Conservation (phyloP, 768 basidiomycete genomes). For the Mycena rebaudengoi region DNA sequence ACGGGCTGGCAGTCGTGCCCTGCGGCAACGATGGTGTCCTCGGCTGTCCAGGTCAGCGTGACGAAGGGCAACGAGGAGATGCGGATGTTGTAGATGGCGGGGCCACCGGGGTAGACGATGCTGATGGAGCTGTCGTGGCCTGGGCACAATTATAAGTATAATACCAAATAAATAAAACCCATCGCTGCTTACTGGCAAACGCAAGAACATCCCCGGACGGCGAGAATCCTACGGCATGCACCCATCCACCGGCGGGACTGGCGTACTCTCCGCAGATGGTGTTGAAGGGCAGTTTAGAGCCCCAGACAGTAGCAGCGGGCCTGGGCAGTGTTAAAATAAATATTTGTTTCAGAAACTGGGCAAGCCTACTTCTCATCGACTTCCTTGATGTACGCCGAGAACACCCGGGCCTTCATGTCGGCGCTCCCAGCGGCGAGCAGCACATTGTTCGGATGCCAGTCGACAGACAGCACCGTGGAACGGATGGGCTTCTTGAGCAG, state of each 20-base stretch:
- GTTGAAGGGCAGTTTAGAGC: slow-evolving; percentile 97
- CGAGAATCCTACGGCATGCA: slow-evolving; percentile 94
- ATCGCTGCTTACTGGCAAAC: slow-evolving; percentile 89
- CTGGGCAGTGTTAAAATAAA: slow-evolving; percentile 46
- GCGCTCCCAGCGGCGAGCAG: slow-evolving; percentile 96
- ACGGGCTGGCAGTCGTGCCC: slow-evolving; percentile 98
- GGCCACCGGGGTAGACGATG: slow-evolving; percentile 89
- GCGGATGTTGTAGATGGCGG: slow-evolving; percentile 76
- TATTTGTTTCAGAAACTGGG: slow-evolving; percentile 8
- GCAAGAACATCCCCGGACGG: slow-evolving; percentile 95
- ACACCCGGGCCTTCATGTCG: slow-evolving; percentile 96
- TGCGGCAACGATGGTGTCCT: slow-evolving; percentile 85
- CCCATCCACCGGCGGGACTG: slow-evolving; percentile 95
- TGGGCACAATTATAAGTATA: slow-evolving; percentile 37
- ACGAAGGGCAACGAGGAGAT: slow-evolving; percentile 83
- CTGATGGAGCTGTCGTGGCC: slow-evolving; percentile 96
- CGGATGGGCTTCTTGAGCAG: slow-evolving; percentile 97
- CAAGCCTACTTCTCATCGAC: slow-evolving; percentile 83
- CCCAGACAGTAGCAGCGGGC: slow-evolving; percentile 92
- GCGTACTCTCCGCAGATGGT: slow-evolving; percentile 95
- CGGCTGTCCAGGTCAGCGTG: slow-evolving; percentile 86
- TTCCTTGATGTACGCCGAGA: slow-evolving; percentile 99
- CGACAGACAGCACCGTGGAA: slow-evolving; percentile 91
- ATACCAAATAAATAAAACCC: neutral
- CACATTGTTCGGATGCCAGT: slow-evolving; percentile 99